phyloP scores from a whole-genome alignment of 2,329 filamentous ascomycete species.

The Colletotrichum tropicicola region DNA sequence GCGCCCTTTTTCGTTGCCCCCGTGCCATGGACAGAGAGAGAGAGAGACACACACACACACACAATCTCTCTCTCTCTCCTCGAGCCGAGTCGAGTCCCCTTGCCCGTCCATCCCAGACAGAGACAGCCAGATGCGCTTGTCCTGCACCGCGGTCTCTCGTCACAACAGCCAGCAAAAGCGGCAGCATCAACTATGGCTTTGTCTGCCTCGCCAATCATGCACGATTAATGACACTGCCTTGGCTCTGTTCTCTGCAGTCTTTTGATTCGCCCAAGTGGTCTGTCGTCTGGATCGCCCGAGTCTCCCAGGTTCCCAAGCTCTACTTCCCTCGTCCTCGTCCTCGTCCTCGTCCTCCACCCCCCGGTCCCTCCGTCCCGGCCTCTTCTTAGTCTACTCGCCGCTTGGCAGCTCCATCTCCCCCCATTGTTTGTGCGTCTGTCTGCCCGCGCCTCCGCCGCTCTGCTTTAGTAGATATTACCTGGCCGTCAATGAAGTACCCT shows the following conservation, averaged over 20 bases:
- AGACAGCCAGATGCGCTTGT: not conserved
- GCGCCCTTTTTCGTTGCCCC: too few relatives aligned
- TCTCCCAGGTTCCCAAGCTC: not conserved
- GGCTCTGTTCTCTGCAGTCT: not conserved
- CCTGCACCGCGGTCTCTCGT: constrained; percentile 1
- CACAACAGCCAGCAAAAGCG: not conserved
- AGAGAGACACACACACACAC: not conserved
- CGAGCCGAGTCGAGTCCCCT: not conserved
- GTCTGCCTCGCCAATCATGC: not conserved
- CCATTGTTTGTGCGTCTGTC: constrained; percentile 18
- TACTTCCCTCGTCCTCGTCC: not conserved
- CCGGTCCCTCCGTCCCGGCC: constrained; percentile 9
- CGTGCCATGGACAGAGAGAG: not conserved
- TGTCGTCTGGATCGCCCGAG: not conserved
- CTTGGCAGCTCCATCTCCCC: constrained; percentile 10
- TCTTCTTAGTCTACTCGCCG: constrained; percentile 15
- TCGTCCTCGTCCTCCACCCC: not conserved
- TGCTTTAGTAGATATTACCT: not conserved
- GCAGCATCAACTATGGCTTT: not conserved
- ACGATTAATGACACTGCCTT: constrained; percentile 1
- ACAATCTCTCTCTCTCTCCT: not conserved
- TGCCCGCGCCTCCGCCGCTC: too few relatives aligned
- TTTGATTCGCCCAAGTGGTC: not conserved
- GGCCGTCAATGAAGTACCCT: not conserved
- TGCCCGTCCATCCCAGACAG: not conserved